Base-by-base conservation (phyloP, 2,329 filamentous ascomycete genomes). In the Aspergillus pseudoglaucus region DNA sequence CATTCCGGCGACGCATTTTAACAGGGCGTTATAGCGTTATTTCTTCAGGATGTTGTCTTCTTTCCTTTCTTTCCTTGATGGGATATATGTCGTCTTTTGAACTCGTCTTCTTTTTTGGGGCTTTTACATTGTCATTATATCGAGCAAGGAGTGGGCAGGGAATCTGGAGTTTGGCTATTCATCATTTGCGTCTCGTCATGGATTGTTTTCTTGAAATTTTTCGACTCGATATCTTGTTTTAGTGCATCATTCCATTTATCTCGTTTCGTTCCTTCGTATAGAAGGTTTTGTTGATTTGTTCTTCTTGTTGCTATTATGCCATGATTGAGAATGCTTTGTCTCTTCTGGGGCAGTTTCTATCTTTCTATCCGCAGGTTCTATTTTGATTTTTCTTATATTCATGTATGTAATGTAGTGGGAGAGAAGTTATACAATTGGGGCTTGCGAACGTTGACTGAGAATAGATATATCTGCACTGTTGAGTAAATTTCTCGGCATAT, bases 111-210 rank as follows among this genome's bases (percentile, higher is more conserved):
- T 46, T 47, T 44, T 44, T 38, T 30, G 43, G 43, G 32, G 35
- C 42, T 38, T 49, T 40, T 52, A 47, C 35, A 45, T 47, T 53
- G 44, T 55, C 49, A 43, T 43, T 25, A 25, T 25, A 20, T 53
- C 47, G 54, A 59, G 58, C 58, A 59, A 60, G 58, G 56, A 56
- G 54, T 60, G 53, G 52, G 54, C 47, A 47, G 52, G 39, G 44
- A 50, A 50, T 44, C 38, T 30, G 54, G 53, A 53, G 54, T 58
- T 58, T 27, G 33, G 33, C 17, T 48, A 42, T 44, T 25, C 15
- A 46, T 50, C 44, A 37, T 53, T 44, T 48, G 37, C 40, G 22
- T 48, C 22, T 22, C 12, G 17, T 41, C 20, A 22, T 20, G 18
- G 10, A 12, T 30, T 30, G 4, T 30, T 41, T 14, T 41, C 17